Conservation (phyloP, 768 basidiomycete species). For the Rubroboletus pulcherrimus region DNA sequence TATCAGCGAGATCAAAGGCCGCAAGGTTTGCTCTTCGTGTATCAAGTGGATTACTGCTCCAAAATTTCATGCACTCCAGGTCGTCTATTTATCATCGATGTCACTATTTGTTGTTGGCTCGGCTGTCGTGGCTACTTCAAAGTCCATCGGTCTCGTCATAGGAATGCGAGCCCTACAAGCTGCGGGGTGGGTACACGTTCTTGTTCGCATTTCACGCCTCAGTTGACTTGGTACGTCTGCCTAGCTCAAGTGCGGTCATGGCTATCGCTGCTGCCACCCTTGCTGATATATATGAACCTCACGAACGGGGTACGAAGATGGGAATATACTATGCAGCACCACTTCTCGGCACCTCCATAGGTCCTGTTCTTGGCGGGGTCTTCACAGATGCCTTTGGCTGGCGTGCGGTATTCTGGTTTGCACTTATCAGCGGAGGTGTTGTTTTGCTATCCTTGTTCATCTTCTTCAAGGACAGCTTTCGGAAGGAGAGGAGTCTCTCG, state of each 20-base stretch:
- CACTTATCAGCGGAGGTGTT: conserved; percentile 55
- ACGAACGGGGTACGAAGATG: conserved; percentile 79
- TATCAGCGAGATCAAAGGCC: conserved; percentile 71
- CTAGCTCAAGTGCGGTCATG: conserved; percentile 63
- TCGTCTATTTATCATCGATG: conserved; percentile 55
- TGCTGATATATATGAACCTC: conserved; percentile 75
- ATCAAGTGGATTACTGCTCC: background rate
- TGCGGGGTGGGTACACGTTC: conserved; percentile 41
- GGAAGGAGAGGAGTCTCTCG: conserved; percentile 73
- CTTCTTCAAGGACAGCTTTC: conserved; percentile 79
- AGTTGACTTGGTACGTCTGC: background rate
- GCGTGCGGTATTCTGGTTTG: conserved; percentile 85
- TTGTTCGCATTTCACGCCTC: background rate
- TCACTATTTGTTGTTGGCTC: conserved; percentile 54
- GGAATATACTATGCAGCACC: conserved; percentile 82
- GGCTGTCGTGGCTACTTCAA: conserved; percentile 53
- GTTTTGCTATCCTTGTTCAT: conserved; percentile 55
- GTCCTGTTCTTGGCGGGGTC: conserved; percentile 67
- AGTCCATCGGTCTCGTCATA: conserved; percentile 55
- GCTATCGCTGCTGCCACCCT: conserved; percentile 75
- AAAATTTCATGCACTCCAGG: conserved; percentile 26
- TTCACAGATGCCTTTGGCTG: conserved; percentile 67
- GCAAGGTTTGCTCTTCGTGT: conserved; percentile 45
- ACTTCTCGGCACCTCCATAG: conserved; percentile 63
- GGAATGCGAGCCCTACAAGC: conserved; percentile 67